Conservation (phyloP, 345 rosid species). For the Clausena lansium region DNA sequence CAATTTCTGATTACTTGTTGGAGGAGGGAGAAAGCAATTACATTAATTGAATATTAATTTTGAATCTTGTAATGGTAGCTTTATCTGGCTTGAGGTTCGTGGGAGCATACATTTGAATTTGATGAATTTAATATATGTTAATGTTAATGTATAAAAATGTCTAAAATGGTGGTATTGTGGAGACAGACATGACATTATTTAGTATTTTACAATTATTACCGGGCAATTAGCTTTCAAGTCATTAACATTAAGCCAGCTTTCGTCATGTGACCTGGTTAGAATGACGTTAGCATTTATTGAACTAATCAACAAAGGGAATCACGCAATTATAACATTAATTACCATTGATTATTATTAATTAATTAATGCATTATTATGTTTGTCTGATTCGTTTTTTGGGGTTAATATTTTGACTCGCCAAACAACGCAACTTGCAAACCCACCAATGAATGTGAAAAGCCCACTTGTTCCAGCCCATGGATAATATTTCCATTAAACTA, state of each 20-base stretch:
- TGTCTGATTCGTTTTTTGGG: no score
- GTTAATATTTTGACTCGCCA: background rate
- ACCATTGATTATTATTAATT: conserved; percentile 9
- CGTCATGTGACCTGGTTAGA: conserved; percentile 19
- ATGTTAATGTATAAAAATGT: no score
- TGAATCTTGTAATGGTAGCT: no score
- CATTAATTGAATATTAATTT: no score
- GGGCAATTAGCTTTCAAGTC: background rate
- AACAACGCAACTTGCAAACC: background rate
- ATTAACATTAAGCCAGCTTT: background rate
- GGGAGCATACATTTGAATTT: no score
- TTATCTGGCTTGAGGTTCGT: no score
- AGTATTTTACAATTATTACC: no score
- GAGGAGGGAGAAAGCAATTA: no score
- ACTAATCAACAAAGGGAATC: conserved; percentile 7
- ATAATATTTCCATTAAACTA: background rate
- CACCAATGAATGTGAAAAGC: background rate
- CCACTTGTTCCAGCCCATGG: background rate
- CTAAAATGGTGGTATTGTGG: no score
- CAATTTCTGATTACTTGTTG: no score
- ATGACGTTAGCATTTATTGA: conserved; percentile 20
- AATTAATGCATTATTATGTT: background rate
- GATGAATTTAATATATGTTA: no score
- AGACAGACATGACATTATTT: no score
- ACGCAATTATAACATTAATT: background rate